Conservation (phyloP, 2,329 filamentous ascomycete genomes). For the Curvularia sp. region DNA sequence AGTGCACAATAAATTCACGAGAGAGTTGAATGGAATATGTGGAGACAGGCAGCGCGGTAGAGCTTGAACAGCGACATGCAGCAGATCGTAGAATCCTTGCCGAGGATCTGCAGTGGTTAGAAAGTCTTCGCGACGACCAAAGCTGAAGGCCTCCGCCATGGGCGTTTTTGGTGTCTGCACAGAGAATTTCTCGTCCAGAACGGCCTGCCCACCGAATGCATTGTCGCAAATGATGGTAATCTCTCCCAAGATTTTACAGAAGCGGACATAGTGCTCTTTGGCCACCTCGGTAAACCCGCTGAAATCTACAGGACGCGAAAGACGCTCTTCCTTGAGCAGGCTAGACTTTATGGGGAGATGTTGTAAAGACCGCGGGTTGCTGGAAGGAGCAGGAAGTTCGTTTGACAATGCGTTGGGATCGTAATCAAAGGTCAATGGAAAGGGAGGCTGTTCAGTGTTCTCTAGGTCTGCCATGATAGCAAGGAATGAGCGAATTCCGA, state of each 20-base stretch:
- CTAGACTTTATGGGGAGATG: slow-evolving; percentile 45
- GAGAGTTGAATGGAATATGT: slow-evolving; percentile 88
- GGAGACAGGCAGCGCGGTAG: slow-evolving; percentile 91
- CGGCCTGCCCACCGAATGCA: slow-evolving; percentile 94
- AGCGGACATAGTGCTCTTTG: slow-evolving; percentile 85
- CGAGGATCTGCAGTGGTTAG: slow-evolving; percentile 78
- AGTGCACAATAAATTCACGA: slow-evolving; percentile 94
- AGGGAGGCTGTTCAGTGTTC: slow-evolving; percentile 82
- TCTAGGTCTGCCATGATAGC: slow-evolving; percentile 93
- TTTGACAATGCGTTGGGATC: slow-evolving; percentile 54
- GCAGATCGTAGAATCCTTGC: slow-evolving; percentile 91
- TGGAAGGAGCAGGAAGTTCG: slow-evolving; percentile 41
- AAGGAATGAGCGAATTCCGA: slow-evolving; percentile 92
- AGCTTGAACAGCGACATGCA: slow-evolving; percentile 95
- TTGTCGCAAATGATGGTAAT: slow-evolving; percentile 97
- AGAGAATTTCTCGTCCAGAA: slow-evolving; percentile 92
- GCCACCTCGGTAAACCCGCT: slow-evolving; percentile 74
- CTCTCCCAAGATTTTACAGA: slow-evolving; percentile 94
- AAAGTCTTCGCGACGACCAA: slow-evolving; percentile 82
- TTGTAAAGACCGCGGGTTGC: slow-evolving; percentile 46
- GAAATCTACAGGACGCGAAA: slow-evolving; percentile 70
- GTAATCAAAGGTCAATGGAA: slow-evolving; percentile 71
- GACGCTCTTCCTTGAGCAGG: slow-evolving; percentile 65
- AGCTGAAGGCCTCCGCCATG: slow-evolving; percentile 92
- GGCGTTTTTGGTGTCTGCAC: slow-evolving; percentile 90